Evolutionary conservation across 2,329 filamentous ascomycete genomes (phyloP).

Genomic region (Xylaria digitata): DNA sequence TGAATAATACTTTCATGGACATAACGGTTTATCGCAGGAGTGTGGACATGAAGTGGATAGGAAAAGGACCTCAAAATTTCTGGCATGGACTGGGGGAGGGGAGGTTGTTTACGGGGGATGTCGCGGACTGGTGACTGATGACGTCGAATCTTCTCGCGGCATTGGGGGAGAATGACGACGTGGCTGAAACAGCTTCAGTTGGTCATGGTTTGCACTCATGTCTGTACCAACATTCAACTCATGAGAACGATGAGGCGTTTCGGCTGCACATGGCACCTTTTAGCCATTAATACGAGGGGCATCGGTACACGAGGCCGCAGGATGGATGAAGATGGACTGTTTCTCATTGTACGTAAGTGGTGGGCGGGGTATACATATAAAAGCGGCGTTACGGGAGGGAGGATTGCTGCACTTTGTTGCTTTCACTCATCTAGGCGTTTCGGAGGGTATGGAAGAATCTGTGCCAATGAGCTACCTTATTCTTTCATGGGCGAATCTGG

Average conservation of each 20-base stretch:
- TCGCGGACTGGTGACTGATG: conserved; percentile 34
- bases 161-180: conserved; percentile 32
- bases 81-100: conserved; percentile 8
- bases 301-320: conserved; percentile 36
- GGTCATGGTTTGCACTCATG: conserved; percentile 41
- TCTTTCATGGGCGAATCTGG: conserved; percentile 37
- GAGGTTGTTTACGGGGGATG: conserved; percentile 5
- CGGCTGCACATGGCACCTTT: conserved; percentile 45
- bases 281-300: conserved; percentile 39
- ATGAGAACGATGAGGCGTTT: conserved; percentile 50
- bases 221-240: conserved; percentile 55
- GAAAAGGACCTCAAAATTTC: conserved; percentile 31
- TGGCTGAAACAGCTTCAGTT: conserved; percentile 23
- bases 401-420: conserved; percentile 41
- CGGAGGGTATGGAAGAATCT: conserved; percentile 40
- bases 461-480: conserved; percentile 29
- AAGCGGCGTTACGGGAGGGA: conserved; percentile 56
- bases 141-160: conserved; percentile 41
- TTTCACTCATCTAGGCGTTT: conserved; percentile 42
- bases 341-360: conserved; percentile 47
- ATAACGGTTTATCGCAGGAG: conserved; percentile 9
- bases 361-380: conserved; percentile 57
- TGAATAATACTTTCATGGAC: conserved; percentile 6
- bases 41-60: conserved; percentile 9
- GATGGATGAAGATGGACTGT: conserved; percentile 37